Base-by-base conservation (phyloP, 805 yeast species). In the Kodamaea kakaduensis region DNA sequence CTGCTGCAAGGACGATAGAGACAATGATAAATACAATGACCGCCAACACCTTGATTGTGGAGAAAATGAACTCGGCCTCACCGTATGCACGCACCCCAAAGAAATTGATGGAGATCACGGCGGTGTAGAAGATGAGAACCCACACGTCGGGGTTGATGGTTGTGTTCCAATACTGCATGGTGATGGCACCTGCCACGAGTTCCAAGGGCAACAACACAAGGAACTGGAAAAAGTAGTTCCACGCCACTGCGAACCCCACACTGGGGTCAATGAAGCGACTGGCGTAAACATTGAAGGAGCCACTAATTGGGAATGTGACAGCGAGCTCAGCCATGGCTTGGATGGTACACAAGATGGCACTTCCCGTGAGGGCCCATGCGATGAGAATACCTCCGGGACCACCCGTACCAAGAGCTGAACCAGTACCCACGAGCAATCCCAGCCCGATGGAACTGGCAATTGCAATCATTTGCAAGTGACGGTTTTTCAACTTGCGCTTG, bases 381-480 rank as follows among this genome's bases (percentile, higher is more conserved):
- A 58, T 52, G 19, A 56, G 43, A 6, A 58, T 46, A 30, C 52
- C 54, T 1, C 47, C 61, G 0, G 65, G 63, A 3, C 64, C 64
- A 26, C 64, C 65, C 5, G 48, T 44, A 9, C 57, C 40, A 36
- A 67, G 50, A 2, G 65, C 66, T 21, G 63, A 60, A 31, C 77
- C 77, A 22, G 70, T 58, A 24, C 74, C 73, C 25, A 67, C 59
- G 46, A 71, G 68, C 35, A 72, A 56, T 31, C 77, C 78, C 20
- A 29, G 85, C 73, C 88, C 86, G 44, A 81, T 77, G 38, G 81
- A 72, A 49, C 85, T 84, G 46, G 84, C 87, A 37, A 81, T 69
- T 26, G 86, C 81, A 44, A 79, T 75, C 79, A 79, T 74, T 52
- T 77, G 82, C 41, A 73, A 60, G 41, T 73, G 77, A 50, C 78